Percentiles rank a stretch among this genome's conserved stretches.
These are phyloP conservation scores for Geosmithia morbida DNA, from an alignment of 2,329 filamentous ascomycete genomes.

Conservation along the genomic window DNA sequence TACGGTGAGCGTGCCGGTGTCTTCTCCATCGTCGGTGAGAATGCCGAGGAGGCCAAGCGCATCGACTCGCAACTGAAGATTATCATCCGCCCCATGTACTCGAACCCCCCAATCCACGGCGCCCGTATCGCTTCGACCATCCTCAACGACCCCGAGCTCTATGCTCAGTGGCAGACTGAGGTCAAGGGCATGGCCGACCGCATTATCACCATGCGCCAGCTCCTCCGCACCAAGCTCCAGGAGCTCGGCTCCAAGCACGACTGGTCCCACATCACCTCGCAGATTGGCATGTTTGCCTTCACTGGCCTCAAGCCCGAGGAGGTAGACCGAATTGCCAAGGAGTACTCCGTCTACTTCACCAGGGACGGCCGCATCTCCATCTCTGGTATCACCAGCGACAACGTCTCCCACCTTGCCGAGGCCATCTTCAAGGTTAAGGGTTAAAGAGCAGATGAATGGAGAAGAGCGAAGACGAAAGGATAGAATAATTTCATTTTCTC, in stretches of 20 bases:
- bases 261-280: slow-evolving; percentile 96
- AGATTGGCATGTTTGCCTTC: slow-evolving; percentile 99
- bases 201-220: slow-evolving; percentile 94
- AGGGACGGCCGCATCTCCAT: slow-evolving; percentile 82
- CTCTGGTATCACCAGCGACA: slow-evolving; percentile 67
- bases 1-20: slow-evolving; percentile 97
- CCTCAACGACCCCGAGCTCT: slow-evolving; percentile 69
- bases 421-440: slow-evolving; percentile 75
- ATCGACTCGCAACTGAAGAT: slow-evolving; percentile 98
- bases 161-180: slow-evolving; percentile 90
- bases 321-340: slow-evolving; percentile 83
- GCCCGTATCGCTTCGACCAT: slow-evolving; percentile 89
- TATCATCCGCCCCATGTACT: slow-evolving; percentile 91
- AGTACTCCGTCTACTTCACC: slow-evolving; percentile 96
- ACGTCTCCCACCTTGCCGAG: slow-evolving; percentile 69
- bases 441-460: slow-evolving; percentile 16
- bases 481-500: neutral
- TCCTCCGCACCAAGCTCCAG: slow-evolving; percentile 91
- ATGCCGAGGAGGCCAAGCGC: slow-evolving; percentile 83
- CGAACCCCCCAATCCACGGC: slow-evolving; percentile 93
- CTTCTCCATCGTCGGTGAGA: slow-evolving; percentile 81
- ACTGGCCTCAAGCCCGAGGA: slow-evolving; percentile 82
- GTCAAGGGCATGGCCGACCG: slow-evolving; percentile 98
- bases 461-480: too few species aligned
- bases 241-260: slow-evolving; percentile 90